Evolutionary conservation across 2,329 filamentous ascomycete species (phyloP).

Genomic region (Alternaria novae-zelandiae): DNA sequence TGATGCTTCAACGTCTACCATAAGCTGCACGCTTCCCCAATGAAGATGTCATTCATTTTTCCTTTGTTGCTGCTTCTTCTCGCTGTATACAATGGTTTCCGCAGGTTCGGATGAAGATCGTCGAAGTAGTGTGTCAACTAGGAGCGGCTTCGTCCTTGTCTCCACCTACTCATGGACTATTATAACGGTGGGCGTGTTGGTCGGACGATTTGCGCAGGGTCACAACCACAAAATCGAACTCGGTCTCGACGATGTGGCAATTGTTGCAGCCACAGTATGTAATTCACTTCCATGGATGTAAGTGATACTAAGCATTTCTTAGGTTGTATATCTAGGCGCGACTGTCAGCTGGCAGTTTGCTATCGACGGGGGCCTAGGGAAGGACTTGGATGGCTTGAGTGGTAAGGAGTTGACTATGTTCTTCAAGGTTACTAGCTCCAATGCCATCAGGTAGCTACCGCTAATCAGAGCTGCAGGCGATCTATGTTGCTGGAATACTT

Average conservation of each 20-base stretch:
- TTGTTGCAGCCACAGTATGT: conserved; percentile 21
- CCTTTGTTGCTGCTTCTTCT: background rate
- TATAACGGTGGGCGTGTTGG: conserved; percentile 15
- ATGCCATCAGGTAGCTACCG: background rate
- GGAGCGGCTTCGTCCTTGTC: conserved; percentile 21
- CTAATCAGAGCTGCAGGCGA: conserved; percentile 13
- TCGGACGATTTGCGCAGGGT: conserved; percentile 19
- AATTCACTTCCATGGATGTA: background rate
- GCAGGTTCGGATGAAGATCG: conserved; percentile 3
- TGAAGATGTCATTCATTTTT: background rate
- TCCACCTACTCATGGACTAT: conserved; percentile 27
- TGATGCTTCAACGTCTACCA: background rate
- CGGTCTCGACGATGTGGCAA: conserved; percentile 23
- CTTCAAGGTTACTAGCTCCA: conserved; percentile 18
- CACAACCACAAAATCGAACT: conserved; percentile 18
- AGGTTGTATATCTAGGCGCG: conserved; percentile 19
- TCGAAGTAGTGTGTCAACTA: conserved; percentile 12
- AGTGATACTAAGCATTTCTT: background rate
- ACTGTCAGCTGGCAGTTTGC: conserved; percentile 23
- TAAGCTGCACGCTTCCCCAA: background rate
- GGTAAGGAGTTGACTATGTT: conserved; percentile 7
- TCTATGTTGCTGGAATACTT: conserved; percentile 17
- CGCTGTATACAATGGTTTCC: background rate
- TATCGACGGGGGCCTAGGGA: conserved; percentile 24
- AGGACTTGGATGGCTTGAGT: conserved; percentile 5